phyloP scores from a whole-genome alignment of 148 eudicot genomes.

The Bassia scoparia region DNA sequence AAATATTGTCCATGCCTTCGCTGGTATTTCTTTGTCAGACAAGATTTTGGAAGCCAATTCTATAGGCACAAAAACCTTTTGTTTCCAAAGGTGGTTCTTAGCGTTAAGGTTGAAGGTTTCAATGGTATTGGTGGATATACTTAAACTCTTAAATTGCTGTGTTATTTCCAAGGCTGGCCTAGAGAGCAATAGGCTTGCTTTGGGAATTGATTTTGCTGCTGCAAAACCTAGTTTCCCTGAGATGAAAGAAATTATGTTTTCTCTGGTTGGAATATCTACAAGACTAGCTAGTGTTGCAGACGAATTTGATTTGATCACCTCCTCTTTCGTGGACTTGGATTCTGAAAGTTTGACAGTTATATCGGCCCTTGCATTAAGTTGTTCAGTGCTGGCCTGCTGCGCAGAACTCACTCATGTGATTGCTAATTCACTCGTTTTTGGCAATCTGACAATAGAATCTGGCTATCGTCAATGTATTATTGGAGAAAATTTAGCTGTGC shows the following conservation, averaged over 20 bases:
- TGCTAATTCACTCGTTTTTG: slow-evolving; percentile 21
- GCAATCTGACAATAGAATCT: slow-evolving; percentile 22
- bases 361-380: slow-evolving; percentile 51
- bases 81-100: slow-evolving; percentile 76
- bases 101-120: slow-evolving; percentile 54
- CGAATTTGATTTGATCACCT: slow-evolving; percentile 60
- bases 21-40: slow-evolving; percentile 38
- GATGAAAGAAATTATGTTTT: slow-evolving; percentile 22
- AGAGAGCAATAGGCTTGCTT: slow-evolving; percentile 13
- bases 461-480: slow-evolving; percentile 40
- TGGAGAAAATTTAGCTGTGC: slow-evolving; percentile 47
- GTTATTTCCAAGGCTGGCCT: slow-evolving; percentile 18
- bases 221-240: slow-evolving; percentile 9
- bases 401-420: slow-evolving; percentile 43
- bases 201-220: slow-evolving; percentile 16
- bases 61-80: slow-evolving; percentile 31
- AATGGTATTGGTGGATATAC: slow-evolving; percentile 41
- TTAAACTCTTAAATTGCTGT: slow-evolving; percentile 38
- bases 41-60: slow-evolving; percentile 42
- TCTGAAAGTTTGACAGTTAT: slow-evolving; percentile 43
- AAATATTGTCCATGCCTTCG: slow-evolving; percentile 38
- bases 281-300: slow-evolving; percentile 46
- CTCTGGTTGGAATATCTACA: slow-evolving; percentile 41
- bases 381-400: slow-evolving; percentile 70
- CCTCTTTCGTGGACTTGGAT: slow-evolving; percentile 63